Conservation (phyloP, 2,329 filamentous ascomycete genomes). For the Sarocladium oryzae region DNA sequence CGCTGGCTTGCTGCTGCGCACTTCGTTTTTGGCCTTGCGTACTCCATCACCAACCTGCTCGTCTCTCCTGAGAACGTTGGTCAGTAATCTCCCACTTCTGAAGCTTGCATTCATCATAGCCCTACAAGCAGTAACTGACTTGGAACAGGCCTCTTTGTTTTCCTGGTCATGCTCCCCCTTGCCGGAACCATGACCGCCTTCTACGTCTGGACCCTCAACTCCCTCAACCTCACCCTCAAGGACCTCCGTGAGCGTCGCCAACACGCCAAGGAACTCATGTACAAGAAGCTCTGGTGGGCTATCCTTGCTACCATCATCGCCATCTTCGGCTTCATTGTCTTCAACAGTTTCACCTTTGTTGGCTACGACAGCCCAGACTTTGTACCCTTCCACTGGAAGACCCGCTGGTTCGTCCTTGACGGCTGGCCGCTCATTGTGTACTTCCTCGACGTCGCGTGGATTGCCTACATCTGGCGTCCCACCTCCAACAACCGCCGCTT, state of each 20-base stretch:
- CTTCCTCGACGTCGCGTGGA: conserved; percentile 83
- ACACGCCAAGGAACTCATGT: conserved; percentile 89
- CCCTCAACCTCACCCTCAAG: conserved; percentile 89
- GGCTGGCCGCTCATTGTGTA: conserved; percentile 98
- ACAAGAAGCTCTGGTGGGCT: conserved; percentile 97
- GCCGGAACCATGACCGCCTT: conserved; percentile 91
- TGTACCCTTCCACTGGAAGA: conserved; percentile 95
- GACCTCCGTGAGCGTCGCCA: conserved; percentile 94
- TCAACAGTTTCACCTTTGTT: conserved; percentile 94
- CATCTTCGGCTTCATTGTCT: conserved; percentile 97
- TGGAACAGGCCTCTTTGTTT: conserved; percentile 66
- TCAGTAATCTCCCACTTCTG: conserved; percentile 26
- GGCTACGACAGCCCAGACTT: conserved; percentile 80
- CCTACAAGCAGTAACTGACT: conserved; percentile 16
- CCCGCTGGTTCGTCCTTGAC: conserved; percentile 92
- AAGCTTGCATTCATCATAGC: background rate
- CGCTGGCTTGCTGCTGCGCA: conserved; percentile 86
- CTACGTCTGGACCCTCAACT: conserved; percentile 98
- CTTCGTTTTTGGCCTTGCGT: conserved; percentile 91
- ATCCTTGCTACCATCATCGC: conserved; percentile 88
- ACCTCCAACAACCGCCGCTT: conserved; percentile 96
- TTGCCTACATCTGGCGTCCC: conserved; percentile 94
- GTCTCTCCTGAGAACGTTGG: conserved; percentile 81
- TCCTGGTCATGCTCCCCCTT: conserved; percentile 88
- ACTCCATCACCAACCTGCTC: conserved; percentile 81